Conservation (phyloP, 2,329 filamentous ascomycete genomes). For the Aspergillus tamarii region DNA sequence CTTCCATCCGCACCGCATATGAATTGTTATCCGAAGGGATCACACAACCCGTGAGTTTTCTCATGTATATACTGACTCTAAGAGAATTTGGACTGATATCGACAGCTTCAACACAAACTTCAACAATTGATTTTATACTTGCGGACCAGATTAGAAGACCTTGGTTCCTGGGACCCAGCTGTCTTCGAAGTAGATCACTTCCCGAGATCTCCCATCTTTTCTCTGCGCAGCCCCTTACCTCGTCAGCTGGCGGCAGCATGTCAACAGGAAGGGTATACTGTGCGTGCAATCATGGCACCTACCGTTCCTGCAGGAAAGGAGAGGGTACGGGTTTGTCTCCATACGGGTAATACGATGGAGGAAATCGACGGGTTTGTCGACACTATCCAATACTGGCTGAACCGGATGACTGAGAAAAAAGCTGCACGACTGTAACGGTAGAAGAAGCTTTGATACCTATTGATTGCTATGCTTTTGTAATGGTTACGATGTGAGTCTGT, state of each 20-base stretch:
- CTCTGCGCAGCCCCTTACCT: slow-evolving; percentile 61
- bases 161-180: slow-evolving; percentile 34
- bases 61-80: neutral
- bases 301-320: slow-evolving; percentile 68
- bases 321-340: slow-evolving; percentile 68
- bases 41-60: slow-evolving; percentile 48
- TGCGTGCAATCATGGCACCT: slow-evolving; percentile 69
- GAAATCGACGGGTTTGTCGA: slow-evolving; percentile 60
- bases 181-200: slow-evolving; percentile 45
- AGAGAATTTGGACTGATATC: neutral
- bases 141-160: slow-evolving; percentile 45
- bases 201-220: slow-evolving; percentile 66
- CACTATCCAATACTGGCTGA: slow-evolving; percentile 55
- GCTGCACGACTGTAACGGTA: slow-evolving; percentile 12
- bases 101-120: slow-evolving; percentile 49
- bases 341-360: slow-evolving; percentile 64
- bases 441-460: neutral
- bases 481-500: neutral
- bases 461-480: neutral
- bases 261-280: slow-evolving; percentile 61
- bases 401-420: slow-evolving; percentile 16
- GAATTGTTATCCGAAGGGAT: slow-evolving; percentile 57
- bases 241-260: slow-evolving; percentile 63
- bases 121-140: slow-evolving; percentile 52
- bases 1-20: slow-evolving; percentile 62